phyloP scores from a whole-genome alignment of 768 basidiomycete genomes.

The Serpula lacrymans region DNA sequence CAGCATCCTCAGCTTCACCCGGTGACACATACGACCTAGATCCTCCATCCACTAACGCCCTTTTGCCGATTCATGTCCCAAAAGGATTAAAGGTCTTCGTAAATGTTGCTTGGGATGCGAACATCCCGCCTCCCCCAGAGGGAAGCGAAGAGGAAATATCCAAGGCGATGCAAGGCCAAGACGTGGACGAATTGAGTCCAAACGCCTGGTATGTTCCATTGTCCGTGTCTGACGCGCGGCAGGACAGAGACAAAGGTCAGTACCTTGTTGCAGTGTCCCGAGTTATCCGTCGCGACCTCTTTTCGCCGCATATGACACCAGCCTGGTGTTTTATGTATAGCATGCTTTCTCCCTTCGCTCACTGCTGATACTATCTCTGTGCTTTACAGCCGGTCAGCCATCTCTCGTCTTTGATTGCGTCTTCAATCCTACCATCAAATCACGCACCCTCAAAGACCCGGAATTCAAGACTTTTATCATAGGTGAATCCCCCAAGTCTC shows the following conservation, averaged over 20 bases:
- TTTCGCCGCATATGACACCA: background rate
- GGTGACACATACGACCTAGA: constrained; percentile 1
- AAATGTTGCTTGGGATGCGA: constrained; percentile 68
- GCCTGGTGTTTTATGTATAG: constrained; percentile 5
- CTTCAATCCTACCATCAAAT: constrained; percentile 56
- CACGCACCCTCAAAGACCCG: constrained; percentile 54
- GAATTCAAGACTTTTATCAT: constrained; percentile 69
- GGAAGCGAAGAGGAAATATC: constrained; percentile 55
- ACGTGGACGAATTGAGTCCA: constrained; percentile 34
- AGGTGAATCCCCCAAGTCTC: constrained; percentile 39
- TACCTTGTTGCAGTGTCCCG: constrained; percentile 7
- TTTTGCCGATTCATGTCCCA: constrained; percentile 37
- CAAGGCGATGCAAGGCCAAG: constrained; percentile 53
- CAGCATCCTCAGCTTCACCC: constrained; percentile 6
- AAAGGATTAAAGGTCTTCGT: constrained; percentile 64
- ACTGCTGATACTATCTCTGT: constrained; percentile 1
- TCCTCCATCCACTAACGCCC: constrained; percentile 15
- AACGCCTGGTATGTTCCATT: constrained; percentile 66
- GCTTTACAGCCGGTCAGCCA: constrained; percentile 56
- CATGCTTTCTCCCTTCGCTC: background rate
- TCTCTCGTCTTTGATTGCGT: constrained; percentile 74
- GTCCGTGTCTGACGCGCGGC: constrained; percentile 59
- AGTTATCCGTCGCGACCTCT: constrained; percentile 3
- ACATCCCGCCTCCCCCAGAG: constrained; percentile 68
- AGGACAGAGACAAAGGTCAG: constrained; percentile 70